Base-by-base conservation (phyloP, 2,329 filamentous ascomycete genomes). In the Aspergillus phoenicis region DNA sequence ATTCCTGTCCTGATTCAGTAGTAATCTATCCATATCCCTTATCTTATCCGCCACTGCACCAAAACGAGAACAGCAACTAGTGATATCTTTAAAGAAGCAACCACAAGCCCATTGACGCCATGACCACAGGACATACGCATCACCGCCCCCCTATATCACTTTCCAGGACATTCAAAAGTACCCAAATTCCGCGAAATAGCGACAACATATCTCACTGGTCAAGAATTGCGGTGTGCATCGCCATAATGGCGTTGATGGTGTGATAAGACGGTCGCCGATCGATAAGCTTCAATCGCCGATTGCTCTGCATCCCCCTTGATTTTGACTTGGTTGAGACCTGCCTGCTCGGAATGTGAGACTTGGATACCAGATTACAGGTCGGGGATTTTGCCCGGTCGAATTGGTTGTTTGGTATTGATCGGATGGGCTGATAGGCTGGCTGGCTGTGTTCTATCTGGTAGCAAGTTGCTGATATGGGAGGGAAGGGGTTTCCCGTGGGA, bases 221-320 rank as follows among this genome's bases (percentile, higher is more conserved):
- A 13, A 17, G 24, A 56, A 47, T 56, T 56, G 53, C 53, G 53
- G 53, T 56, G 53, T 47, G 30, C 26, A 22, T 56, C 53, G 53
- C 39, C 53, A 56, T 56, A 56, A 45, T 33, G 39, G 39, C 53
- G 26, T 47, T 22, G 39, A 56, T 56, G 53, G 30, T 56, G 53
- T 26, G 53, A 56, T 47, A 47, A 47, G 47, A n/a, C 11, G 39
- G 22, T 56, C 53, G 53, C 26, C 53, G 53, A 56, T 8, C 39
- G 15, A 33, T 43, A n/a, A 17, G 39, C 10, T 45, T 30, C 53
- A 47, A 47, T 56, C 53, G 53, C 39, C 53, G 53, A 56, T 10
- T 41, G 8, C 33, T 11, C 11, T 11, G 33, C 33, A 8, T 11
- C 10, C 55, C 54, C 43, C 53, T 43, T 55, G 26, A 56, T 30